Base-by-base conservation (phyloP, 495 filamentous ascomycete genomes). In the Lentithecium fluviatile region DNA sequence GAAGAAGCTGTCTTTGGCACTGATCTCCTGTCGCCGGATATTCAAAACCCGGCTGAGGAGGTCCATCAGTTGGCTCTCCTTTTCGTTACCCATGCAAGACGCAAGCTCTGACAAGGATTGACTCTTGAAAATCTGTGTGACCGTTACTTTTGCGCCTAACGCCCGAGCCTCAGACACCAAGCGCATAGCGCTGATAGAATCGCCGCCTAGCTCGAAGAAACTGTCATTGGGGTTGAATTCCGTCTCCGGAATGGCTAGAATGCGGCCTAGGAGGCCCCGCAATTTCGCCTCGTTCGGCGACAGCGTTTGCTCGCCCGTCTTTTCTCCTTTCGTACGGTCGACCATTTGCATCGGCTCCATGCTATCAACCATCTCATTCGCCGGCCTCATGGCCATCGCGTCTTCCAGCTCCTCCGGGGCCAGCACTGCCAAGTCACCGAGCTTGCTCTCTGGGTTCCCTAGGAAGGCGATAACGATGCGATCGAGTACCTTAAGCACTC, bases 171-270 rank as follows among this genome's bases (percentile, higher is more conserved):
- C 52, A 3, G 59, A 63, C 0, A 82, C 79, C 6, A 83, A 75
- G 25, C 77, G 78, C 74, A 83, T 83, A 6, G 81, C 80, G 17
- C 73, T 73, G 52, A 83, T 76, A 2, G 81, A 83, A 52, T 83
- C 80, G 24, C 80, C 81, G 42, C 80, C 80, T 19, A 83, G 69
- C 2, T 72, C 71, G 50, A 83, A 83, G 68, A 83, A 83, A 52
- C 70, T 77, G 52, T 80, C 78, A 46, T 77, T 73, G 19, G 70
- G 67, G 4, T 66, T 71, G 29, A 82, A 75, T 1, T 52, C 45
- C 7, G 32, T 25, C 17, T 42, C 38, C 6, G 36, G 10, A 15
- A 67, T 64, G 12, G 24, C 38, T 0, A 67, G 60, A 50, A 55
- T 55, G 17, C 43, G 36, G 19, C 48, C 45, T 46, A 56, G 46